Percentiles rank a stretch among this genome's conserved stretches.
Conservation (phyloP, 352 stramenopile genomes). For the Nothophytophthora sp. region DNA sequence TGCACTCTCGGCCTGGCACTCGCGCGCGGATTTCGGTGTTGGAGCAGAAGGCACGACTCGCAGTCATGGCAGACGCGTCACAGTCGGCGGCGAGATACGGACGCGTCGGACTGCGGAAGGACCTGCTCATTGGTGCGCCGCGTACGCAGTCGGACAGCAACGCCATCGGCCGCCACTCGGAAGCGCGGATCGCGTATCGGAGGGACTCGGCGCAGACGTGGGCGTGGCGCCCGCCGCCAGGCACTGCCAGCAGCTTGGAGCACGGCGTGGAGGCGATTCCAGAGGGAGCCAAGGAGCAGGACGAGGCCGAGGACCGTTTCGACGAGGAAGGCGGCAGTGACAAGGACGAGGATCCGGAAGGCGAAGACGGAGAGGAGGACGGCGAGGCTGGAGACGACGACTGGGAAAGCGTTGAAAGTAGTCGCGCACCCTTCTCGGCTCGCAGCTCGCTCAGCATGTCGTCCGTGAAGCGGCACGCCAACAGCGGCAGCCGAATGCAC, state of each 20-base stretch:
- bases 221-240: slow-evolving; percentile 35
- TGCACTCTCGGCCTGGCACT: slow-evolving; percentile 11
- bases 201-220: slow-evolving; percentile 55
- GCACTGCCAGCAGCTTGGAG: slow-evolving; percentile 2
- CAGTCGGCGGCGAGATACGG: slow-evolving; percentile 9
- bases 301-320: slow-evolving; percentile 20
- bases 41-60: too few species aligned
- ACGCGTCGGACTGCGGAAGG: slow-evolving; percentile 18
- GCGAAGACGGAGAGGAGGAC: slow-evolving; percentile 17
- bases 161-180: slow-evolving; percentile 49
- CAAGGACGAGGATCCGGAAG: slow-evolving; percentile 16
- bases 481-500: slow-evolving; percentile 17
- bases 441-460: slow-evolving; percentile 24
- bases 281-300: slow-evolving; percentile 14
- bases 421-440: slow-evolving; percentile 19
- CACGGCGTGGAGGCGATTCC: slow-evolving; percentile 19
- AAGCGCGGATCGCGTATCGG: slow-evolving; percentile 50
- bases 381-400: slow-evolving; percentile 21
- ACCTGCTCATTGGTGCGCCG: slow-evolving; percentile 45
- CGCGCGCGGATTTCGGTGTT: slow-evolving; percentile 16
- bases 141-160: slow-evolving; percentile 14
- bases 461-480: slow-evolving; percentile 12
- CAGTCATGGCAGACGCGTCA: slow-evolving; percentile 5
- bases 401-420: slow-evolving; percentile 19
- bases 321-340: slow-evolving; percentile 12